These are phyloP conservation scores for Chlamydomonas sphaeroides DNA, from an alignment of 139 green algal species.

Conservation along the genomic window DNA sequence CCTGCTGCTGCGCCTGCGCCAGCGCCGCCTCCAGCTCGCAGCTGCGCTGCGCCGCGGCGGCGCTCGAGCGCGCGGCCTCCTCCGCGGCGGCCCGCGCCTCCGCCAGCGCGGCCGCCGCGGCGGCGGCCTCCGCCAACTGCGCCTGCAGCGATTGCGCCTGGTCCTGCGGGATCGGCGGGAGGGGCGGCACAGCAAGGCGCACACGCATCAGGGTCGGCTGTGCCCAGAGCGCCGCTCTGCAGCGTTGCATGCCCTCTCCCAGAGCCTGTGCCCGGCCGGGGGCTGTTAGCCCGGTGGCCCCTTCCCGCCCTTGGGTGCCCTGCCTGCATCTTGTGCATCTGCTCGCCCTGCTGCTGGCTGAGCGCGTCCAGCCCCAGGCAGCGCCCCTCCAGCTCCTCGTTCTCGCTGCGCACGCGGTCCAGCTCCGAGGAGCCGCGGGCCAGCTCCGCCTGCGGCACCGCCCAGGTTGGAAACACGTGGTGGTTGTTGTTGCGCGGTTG, in stretches of 20 bases:
- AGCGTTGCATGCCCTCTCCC: too few relatives aligned
- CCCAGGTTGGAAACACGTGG: not conserved
- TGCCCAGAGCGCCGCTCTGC: too few relatives aligned
- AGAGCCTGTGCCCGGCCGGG: too few relatives aligned
- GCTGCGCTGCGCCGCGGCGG: not conserved
- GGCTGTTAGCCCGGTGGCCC: too few relatives aligned
- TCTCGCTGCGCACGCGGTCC: constrained; percentile 6
- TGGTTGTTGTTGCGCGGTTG: too few relatives aligned
- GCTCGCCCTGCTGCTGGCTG: constrained; percentile 12
- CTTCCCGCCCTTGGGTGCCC: too few relatives aligned
- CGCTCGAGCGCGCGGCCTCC: not conserved
- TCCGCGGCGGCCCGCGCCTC: constrained; percentile 18
- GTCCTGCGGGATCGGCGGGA: not conserved
- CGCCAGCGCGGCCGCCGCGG: not conserved
- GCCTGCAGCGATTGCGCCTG: not conserved
- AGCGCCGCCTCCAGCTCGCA: not conserved
- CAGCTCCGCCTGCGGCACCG: not conserved
- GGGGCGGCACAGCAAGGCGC: too few relatives aligned
- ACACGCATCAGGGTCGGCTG: too few relatives aligned
- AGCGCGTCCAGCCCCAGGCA: constrained; percentile 40
- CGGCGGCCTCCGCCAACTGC: not conserved
- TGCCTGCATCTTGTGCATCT: not conserved
- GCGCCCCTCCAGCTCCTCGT: constrained; percentile 40
- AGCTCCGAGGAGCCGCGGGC: not conserved
- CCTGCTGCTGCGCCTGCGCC: constrained; percentile 12